Conservation (phyloP, 2,329 filamentous ascomycete species). For the Fusarium sp. region DNA sequence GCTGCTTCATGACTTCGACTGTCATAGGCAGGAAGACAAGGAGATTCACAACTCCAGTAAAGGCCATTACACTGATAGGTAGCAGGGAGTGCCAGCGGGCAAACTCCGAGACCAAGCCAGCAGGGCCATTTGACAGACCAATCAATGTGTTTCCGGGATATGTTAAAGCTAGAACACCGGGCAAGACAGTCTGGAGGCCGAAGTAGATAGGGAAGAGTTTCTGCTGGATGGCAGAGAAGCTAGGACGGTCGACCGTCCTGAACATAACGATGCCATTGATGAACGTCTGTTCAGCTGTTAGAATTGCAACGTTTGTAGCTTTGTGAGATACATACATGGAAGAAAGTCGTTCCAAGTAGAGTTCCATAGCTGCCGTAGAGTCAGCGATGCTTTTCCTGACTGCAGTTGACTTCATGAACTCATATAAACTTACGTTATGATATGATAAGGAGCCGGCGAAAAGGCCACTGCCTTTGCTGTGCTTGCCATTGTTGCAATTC, state of each 20-base stretch:
- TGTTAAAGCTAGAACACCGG: constrained; percentile 78
- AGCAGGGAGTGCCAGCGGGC: constrained; percentile 72
- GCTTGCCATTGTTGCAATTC: constrained; percentile 52
- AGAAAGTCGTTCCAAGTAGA: constrained; percentile 85
- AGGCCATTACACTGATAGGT: constrained; percentile 75
- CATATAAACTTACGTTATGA: constrained; percentile 69
- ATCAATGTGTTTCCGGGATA: constrained; percentile 72
- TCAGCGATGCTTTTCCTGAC: constrained; percentile 25
- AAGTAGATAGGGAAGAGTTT: constrained; percentile 92
- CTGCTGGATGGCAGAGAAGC: constrained; percentile 83
- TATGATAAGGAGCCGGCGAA: constrained; percentile 77
- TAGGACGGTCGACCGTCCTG: constrained; percentile 77
- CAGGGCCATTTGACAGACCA: constrained; percentile 58
- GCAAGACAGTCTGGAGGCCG: constrained; percentile 78
- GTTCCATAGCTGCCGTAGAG: constrained; percentile 77
- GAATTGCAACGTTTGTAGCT: background rate
- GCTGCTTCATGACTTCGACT: constrained; percentile 75
- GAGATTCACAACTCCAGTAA: constrained; percentile 77
- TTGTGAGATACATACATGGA: constrained; percentile 66
- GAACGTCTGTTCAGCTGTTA: constrained; percentile 69
- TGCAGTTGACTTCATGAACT: background rate
- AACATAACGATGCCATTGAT: constrained; percentile 78
- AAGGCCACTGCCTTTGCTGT: constrained; percentile 64
- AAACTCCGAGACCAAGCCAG: constrained; percentile 65
- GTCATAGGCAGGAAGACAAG: constrained; percentile 79